Conservation (phyloP, 1,139 yeast genomes). For the Yamadazyma sp. region DNA sequence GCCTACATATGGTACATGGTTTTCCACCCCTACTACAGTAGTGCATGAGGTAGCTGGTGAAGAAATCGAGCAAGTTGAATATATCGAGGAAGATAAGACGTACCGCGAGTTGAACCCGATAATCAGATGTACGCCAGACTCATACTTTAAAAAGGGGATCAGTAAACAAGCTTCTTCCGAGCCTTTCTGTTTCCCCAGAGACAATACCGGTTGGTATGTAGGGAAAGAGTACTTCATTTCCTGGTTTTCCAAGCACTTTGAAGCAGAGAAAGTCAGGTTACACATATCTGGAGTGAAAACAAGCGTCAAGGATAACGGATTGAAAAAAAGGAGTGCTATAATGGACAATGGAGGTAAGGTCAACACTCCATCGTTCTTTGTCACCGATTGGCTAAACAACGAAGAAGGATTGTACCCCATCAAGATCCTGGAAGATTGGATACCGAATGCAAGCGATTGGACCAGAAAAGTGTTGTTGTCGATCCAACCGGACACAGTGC, state of each 20-base stretch:
- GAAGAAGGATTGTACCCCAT: conserved; percentile 65
- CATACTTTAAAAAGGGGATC: conserved; percentile 63
- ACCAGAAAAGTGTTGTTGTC: conserved; percentile 55
- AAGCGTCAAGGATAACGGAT: conserved; percentile 53
- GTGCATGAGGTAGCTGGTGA: conserved; percentile 60
- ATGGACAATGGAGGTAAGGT: conserved; percentile 40
- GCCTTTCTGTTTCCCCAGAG: conserved; percentile 83
- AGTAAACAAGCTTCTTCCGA: conserved; percentile 57
- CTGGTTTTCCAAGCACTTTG: conserved; percentile 72
- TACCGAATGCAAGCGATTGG: conserved; percentile 35
- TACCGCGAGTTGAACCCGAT: conserved; percentile 73
- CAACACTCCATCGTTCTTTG: conserved; percentile 54
- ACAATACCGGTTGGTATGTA: conserved; percentile 51
- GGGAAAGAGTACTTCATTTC: conserved; percentile 72
- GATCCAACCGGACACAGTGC: conserved; percentile 67
- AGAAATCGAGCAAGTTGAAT: conserved; percentile 51
- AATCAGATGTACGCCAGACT: conserved; percentile 81
- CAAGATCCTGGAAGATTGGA: conserved; percentile 65
- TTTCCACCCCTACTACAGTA: conserved; percentile 66
- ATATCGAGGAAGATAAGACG: conserved; percentile 64
- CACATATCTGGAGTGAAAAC: conserved; percentile 70
- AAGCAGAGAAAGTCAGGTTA: conserved; percentile 58
- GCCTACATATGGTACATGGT: conserved; percentile 77
- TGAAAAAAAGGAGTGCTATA: conserved; percentile 42
- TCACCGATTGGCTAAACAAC: conserved; percentile 71